Conservation (phyloP, 441 rosid species). For the Omphalea diandra region DNA sequence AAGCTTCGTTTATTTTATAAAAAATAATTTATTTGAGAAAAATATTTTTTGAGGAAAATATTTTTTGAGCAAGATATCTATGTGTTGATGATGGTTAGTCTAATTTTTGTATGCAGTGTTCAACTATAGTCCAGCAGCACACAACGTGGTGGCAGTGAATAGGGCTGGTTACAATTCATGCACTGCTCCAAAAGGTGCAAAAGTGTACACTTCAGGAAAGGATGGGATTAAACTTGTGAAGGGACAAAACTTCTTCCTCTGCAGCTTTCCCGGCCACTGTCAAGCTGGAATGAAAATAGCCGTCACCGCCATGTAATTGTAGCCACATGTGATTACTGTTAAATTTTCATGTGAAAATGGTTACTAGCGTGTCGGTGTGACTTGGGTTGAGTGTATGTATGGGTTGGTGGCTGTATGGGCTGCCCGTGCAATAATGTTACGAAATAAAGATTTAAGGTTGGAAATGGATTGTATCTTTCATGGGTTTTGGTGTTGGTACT, state of each 20-base stretch:
- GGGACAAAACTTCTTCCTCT: constrained; percentile 55
- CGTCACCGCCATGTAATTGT: constrained; percentile 39
- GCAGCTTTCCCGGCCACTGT: constrained; percentile 49
- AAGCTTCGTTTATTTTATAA: too few species aligned
- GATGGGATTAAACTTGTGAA: constrained; percentile 52
- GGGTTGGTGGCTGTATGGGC: too few species aligned
- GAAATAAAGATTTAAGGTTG: too few species aligned
- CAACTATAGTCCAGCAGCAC: constrained; percentile 45
- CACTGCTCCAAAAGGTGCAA: constrained; percentile 36
- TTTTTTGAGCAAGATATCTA: too few species aligned
- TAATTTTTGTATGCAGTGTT: constrained; percentile 40
- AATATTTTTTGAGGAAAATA: too few species aligned
- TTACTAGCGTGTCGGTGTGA: too few species aligned
- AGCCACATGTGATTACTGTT: too few species aligned
- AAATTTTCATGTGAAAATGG: too few species aligned
- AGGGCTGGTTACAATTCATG: constrained; percentile 41
- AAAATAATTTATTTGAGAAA: too few species aligned
- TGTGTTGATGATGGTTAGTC: neutral
- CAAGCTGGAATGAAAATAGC: constrained; percentile 60
- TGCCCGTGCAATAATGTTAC: neutral
- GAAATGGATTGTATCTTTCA: too few species aligned
- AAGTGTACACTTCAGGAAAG: constrained; percentile 37
- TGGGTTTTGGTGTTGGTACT: too few species aligned
- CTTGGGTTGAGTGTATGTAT: too few species aligned
- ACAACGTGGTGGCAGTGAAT: constrained; percentile 52